Percentiles rank a stretch among this genome's conserved stretches.
Evolutionary conservation across 2,329 filamentous ascomycete species (phyloP).

Genomic region (Fonsecaea monophora): DNA sequence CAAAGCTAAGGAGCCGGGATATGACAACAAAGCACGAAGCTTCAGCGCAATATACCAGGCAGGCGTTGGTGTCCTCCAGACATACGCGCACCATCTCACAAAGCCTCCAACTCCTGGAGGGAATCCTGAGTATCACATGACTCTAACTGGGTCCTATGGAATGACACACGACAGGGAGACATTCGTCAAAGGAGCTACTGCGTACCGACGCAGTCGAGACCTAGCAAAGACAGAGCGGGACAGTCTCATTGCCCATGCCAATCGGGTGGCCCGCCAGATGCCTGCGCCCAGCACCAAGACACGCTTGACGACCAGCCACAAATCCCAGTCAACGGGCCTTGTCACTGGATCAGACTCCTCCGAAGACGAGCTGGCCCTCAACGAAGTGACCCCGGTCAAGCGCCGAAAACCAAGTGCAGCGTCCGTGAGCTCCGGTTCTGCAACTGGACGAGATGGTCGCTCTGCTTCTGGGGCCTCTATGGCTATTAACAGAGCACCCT

Average conservation of each 20-base stretch:
- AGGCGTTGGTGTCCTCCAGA: constrained; percentile 43
- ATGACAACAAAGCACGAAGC: constrained; percentile 51
- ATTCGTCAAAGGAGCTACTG: constrained; percentile 47
- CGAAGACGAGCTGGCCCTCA: constrained; percentile 62
- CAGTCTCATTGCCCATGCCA: constrained; percentile 45
- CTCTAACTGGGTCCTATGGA: constrained; percentile 42
- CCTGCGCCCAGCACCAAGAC: constrained; percentile 17
- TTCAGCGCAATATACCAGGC: constrained; percentile 51
- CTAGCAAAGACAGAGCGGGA: constrained; percentile 49
- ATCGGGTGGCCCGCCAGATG: constrained; percentile 33
- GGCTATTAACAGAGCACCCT: constrained; percentile 14
- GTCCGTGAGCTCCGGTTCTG: constrained; percentile 15
- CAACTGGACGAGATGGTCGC: constrained; percentile 23
- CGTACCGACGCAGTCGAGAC: constrained; percentile 52
- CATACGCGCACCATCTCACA: constrained; percentile 50
- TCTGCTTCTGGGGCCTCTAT: constrained; percentile 14
- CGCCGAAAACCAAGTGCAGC: background rate
- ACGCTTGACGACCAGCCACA: constrained; percentile 12
- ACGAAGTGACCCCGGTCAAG: background rate
- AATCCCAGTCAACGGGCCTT: constrained; percentile 16
- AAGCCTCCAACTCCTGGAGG: constrained; percentile 43
- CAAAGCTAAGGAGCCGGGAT: constrained; percentile 42
- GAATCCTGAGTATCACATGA: constrained; percentile 52
- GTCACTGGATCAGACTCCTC: constrained; percentile 14
- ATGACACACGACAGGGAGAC: constrained; percentile 43